phyloP scores from a whole-genome alignment of 2,329 filamentous ascomycete species.

The Periconia macrospinosa region DNA sequence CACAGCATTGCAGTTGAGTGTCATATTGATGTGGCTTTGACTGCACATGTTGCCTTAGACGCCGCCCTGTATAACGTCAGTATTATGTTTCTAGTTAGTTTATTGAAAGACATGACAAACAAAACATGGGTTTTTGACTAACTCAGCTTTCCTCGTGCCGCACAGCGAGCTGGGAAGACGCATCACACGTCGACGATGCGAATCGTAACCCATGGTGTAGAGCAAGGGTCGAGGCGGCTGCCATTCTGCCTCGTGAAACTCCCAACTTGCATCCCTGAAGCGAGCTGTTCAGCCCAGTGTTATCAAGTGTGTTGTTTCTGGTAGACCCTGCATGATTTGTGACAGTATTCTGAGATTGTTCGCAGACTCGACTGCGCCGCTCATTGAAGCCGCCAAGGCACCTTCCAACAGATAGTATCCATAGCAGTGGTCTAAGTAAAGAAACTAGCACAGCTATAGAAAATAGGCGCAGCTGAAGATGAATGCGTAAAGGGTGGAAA shows the following conservation, averaged over 20 bases:
- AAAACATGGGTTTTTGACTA: neutral
- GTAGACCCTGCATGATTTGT: neutral
- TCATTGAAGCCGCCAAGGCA: neutral
- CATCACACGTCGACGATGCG: neutral
- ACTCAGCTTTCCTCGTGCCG: neutral
- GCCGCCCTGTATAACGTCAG: neutral
- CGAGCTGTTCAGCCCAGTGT: neutral
- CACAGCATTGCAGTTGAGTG: neutral
- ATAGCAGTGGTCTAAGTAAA: neutral
- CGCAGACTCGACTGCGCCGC: neutral
- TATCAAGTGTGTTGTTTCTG: neutral
- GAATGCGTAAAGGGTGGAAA: neutral
- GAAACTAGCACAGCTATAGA: neutral
- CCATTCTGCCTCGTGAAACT: neutral
- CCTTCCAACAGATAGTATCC: neutral
- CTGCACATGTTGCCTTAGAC: neutral
- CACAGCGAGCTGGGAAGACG: neutral
- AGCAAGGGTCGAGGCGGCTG: neutral
- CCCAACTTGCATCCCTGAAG: neutral
- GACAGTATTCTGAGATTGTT: neutral
- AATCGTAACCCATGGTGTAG: neutral
- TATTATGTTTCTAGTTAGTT: neutral
- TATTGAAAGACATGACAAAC: neutral
- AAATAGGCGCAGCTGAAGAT: neutral
- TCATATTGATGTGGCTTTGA: neutral